These are phyloP conservation scores for Trebouxia sp. DNA, from an alignment of 139 green algal species.

Conservation along the genomic window DNA sequence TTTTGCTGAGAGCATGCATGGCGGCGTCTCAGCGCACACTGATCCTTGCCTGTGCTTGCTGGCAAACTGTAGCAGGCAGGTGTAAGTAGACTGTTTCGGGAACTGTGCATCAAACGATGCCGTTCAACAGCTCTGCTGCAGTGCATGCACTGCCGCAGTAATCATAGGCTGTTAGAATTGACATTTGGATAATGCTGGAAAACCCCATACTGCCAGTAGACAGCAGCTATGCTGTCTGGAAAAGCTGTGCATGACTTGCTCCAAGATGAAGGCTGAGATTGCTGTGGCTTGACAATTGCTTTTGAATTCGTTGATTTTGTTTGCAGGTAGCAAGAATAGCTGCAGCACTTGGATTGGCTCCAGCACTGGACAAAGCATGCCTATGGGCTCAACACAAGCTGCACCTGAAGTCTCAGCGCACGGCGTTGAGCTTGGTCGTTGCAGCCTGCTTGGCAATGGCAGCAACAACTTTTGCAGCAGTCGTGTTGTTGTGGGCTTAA, in stretches of 20 bases:
- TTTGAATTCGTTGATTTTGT: background rate
- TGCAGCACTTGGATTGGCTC: constrained; percentile 1
- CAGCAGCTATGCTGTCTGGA: too few relatives aligned
- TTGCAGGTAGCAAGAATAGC: constrained; percentile 23
- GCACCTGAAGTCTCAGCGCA: background rate
- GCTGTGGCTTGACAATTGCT: too few relatives aligned
- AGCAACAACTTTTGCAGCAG: background rate
- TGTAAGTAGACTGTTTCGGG: too few relatives aligned
- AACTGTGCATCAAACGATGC: too few relatives aligned
- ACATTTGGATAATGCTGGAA: too few relatives aligned
- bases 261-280: too few relatives aligned
- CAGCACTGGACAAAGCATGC: background rate
- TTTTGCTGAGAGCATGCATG: background rate
- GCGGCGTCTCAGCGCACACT: too few relatives aligned
- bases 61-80: background rate
- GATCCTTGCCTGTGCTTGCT: background rate
- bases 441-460: background rate
- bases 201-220: too few relatives aligned
- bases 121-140: too few relatives aligned
- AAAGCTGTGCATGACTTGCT: too few relatives aligned
- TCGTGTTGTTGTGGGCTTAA: background rate
- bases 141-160: too few relatives aligned
- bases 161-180: too few relatives aligned
- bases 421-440: background rate
- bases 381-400: background rate